Conservation (phyloP, 2,329 filamentous ascomycete species). For the Alternaria brassicicola region DNA sequence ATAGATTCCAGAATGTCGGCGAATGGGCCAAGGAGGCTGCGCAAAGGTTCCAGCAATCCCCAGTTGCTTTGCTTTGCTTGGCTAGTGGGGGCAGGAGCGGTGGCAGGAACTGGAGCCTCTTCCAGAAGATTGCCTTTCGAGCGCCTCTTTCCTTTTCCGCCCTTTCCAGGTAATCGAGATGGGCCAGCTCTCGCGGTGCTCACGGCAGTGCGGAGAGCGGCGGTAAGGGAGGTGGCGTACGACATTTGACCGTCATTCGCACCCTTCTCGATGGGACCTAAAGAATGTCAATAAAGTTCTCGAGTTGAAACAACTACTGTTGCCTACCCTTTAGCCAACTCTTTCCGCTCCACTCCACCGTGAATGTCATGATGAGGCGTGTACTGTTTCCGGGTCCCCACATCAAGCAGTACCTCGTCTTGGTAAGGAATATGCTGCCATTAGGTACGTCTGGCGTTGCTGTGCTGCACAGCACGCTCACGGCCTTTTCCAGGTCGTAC, state of each 20-base stretch:
- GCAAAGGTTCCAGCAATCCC: slow-evolving; percentile 82
- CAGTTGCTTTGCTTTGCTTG: slow-evolving; percentile 58
- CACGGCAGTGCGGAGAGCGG: slow-evolving; percentile 74
- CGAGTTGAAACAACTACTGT: background rate
- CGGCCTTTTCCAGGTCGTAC: slow-evolving; percentile 84
- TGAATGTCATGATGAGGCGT: slow-evolving; percentile 83
- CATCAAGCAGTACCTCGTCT: slow-evolving; percentile 92
- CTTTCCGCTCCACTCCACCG: slow-evolving; percentile 95
- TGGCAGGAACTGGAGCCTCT: slow-evolving; percentile 49
- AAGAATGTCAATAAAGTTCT: slow-evolving; percentile 14
- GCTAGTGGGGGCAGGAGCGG: slow-evolving; percentile 32
- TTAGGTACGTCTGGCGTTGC: slow-evolving; percentile 95
- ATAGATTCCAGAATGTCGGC: slow-evolving; percentile 72
- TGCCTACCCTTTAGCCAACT: slow-evolving; percentile 92
- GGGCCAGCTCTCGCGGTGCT: slow-evolving; percentile 64
- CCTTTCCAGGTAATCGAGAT: slow-evolving; percentile 56
- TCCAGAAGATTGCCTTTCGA: slow-evolving; percentile 61
- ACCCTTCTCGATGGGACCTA: slow-evolving; percentile 94
- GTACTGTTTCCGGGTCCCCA: slow-evolving; percentile 91
- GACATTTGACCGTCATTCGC: slow-evolving; percentile 86
- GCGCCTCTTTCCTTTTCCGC: slow-evolving; percentile 58
- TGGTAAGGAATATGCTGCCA: slow-evolving; percentile 87
- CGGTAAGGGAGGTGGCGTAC: slow-evolving; percentile 81
- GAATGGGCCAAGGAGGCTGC: slow-evolving; percentile 71
- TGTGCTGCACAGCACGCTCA: slow-evolving; percentile 81